These are phyloP conservation scores for Aspergillus sp. DNA, from an alignment of 2,329 filamentous ascomycete species.

Conservation along the genomic window DNA sequence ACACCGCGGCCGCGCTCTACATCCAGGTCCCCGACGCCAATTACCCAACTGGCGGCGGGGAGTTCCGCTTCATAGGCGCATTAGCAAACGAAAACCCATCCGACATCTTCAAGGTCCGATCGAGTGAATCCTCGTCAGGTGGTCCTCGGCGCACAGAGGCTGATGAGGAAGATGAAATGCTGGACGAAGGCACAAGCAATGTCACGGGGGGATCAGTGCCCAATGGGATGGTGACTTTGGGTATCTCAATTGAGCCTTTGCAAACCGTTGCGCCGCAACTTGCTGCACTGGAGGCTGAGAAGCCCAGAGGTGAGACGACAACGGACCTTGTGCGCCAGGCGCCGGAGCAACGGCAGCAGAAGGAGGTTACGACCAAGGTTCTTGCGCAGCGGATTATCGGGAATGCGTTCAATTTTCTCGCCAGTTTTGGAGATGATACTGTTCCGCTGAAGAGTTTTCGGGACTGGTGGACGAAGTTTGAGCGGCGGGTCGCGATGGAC, in stretches of 20 bases:
- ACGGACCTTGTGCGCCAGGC: conserved; percentile 25
- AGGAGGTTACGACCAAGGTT: conserved; percentile 62
- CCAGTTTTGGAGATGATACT: conserved; percentile 82
- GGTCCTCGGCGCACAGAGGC: conserved; percentile 22
- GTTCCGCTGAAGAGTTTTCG: conserved; percentile 93
- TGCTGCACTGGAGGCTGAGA: conserved; percentile 47
- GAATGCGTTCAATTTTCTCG: conserved; percentile 94
- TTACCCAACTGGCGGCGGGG: conserved; percentile 34
- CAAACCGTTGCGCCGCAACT: conserved; percentile 67
- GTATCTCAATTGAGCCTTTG: conserved; percentile 75
- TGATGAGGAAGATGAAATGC: conserved; percentile 41
- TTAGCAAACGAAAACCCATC: conserved; percentile 87
- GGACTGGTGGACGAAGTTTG: conserved; percentile 98
- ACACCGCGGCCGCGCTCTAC: conserved; percentile 85
- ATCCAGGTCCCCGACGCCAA: conserved; percentile 60
- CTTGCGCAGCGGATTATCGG: conserved; percentile 91
- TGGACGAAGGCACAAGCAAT: conserved; percentile 39
- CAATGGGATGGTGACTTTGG: conserved; percentile 62
- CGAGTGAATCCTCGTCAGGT: conserved; percentile 13
- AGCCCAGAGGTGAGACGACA: conserved; percentile 16
- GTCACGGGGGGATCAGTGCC: conserved; percentile 15
- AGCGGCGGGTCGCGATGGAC: conserved; percentile 77
- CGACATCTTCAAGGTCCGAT: conserved; percentile 76
- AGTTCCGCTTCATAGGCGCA: conserved; percentile 82
- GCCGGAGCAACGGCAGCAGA: conserved; percentile 20